These are phyloP conservation scores for Nothophaeocryptopus gaeumannii DNA, from an alignment of 2,329 filamentous ascomycete species.

Conservation along the genomic window DNA sequence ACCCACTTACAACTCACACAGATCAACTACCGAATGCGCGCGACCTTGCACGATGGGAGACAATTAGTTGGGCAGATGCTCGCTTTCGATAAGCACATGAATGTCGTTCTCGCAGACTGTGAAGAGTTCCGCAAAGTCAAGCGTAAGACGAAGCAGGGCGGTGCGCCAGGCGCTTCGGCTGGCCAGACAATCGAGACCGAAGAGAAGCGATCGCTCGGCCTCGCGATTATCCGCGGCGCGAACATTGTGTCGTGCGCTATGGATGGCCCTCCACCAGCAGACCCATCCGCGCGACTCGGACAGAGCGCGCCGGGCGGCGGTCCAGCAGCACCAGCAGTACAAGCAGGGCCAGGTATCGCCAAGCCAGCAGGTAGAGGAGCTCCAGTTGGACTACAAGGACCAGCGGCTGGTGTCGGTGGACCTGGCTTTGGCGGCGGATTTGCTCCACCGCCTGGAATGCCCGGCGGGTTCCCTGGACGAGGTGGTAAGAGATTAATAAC, in stretches of 20 bases:
- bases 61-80: slow-evolving; percentile 98
- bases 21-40: slow-evolving; percentile 99
- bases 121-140: slow-evolving; percentile 95
- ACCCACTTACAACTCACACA: slow-evolving; percentile 41
- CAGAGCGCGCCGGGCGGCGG: slow-evolving; percentile 66
- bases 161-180: slow-evolving; percentile 60
- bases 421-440: slow-evolving; percentile 62
- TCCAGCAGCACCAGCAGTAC: slow-evolving; percentile 63
- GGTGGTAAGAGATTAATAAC: slow-evolving; percentile 32
- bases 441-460: slow-evolving; percentile 30
- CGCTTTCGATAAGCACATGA: slow-evolving; percentile 99
- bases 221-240: slow-evolving; percentile 90
- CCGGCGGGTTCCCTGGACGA: slow-evolving; percentile 31
- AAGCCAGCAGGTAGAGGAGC: slow-evolving; percentile 84
- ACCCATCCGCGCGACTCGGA: slow-evolving; percentile 85
- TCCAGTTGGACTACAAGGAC: slow-evolving; percentile 75
- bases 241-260: slow-evolving; percentile 94
- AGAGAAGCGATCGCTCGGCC: slow-evolving; percentile 94
- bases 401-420: slow-evolving; percentile 81
- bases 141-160: slow-evolving; percentile 73
- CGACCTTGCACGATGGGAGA: slow-evolving; percentile 89
- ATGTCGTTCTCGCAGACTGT: slow-evolving; percentile 95
- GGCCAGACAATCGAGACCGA: slow-evolving; percentile 71
- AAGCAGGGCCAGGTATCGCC: slow-evolving; percentile 83
- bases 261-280: slow-evolving; percentile 90